Percentiles rank a stretch among this genome's conserved stretches.
Conservation (phyloP, 495 filamentous ascomycete species). For the Neurospora tetraspora region DNA sequence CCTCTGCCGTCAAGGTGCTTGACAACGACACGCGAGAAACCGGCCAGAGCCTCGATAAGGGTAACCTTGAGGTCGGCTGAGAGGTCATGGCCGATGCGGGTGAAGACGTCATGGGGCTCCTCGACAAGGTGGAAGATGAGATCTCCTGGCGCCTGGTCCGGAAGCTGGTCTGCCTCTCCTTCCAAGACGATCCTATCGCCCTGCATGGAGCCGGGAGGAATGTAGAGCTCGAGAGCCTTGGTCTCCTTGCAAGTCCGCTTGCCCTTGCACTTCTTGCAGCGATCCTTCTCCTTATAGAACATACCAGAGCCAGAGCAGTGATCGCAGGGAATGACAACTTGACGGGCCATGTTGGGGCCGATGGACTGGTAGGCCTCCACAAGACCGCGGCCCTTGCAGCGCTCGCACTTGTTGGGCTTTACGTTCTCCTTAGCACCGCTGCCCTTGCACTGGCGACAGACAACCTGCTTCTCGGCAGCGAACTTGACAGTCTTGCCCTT, state of each 20-base stretch:
- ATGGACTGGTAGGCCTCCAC: constrained; percentile 64
- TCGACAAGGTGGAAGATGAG: constrained; percentile 83
- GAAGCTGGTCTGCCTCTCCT: constrained; percentile 90
- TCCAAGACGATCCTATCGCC: constrained; percentile 84
- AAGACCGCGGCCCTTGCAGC: constrained; percentile 66
- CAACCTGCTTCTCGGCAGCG: constrained; percentile 80
- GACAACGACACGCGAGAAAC: constrained; percentile 82
- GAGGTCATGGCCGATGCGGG: constrained; percentile 73
- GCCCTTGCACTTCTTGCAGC: constrained; percentile 97
- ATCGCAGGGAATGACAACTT: constrained; percentile 61
- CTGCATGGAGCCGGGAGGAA: constrained; percentile 78
- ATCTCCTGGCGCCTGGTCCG: constrained; percentile 84
- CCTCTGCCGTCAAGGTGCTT: constrained; percentile 92
- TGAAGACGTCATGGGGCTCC: constrained; percentile 69
- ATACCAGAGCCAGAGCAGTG: constrained; percentile 72
- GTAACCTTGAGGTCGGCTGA: constrained; percentile 69
- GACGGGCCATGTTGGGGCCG: constrained; percentile 72
- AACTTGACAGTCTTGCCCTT: constrained; percentile 98
- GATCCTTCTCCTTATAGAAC: constrained; percentile 86
- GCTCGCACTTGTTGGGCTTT: constrained; percentile 73
- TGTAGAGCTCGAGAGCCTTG: constrained; percentile 93
- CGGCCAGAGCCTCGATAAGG: constrained; percentile 73
- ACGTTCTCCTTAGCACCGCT: constrained; percentile 86
- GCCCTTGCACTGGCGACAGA: constrained; percentile 81
- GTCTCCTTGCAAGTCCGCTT: constrained; percentile 68